Evolutionary conservation across 208 protist genomes (phyloP), one percentile per base, ranked within the genome.

Genomic region (Phytomonas francai): DNA sequence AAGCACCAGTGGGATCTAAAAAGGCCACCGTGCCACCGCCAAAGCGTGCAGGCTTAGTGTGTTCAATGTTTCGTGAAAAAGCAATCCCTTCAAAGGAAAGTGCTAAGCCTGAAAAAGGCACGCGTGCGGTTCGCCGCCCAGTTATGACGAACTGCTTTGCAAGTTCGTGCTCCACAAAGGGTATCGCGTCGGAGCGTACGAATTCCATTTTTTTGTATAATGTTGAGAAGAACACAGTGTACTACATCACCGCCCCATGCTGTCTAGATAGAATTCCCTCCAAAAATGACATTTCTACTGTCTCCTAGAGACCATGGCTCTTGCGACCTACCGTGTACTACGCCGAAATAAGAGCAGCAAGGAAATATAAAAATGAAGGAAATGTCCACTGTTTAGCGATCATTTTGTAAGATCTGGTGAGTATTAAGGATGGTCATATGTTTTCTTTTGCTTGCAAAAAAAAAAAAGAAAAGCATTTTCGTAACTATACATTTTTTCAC

Each of bases 131-230:
- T 45, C 78, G 74, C 22, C 59, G 65, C 8, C 79, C 79, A 22
- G 61, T 88, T 42, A 77, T 78, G 65, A 67, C 56, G 31, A 88
- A 88, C 74, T 65, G 83, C 22, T 88, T 88, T 61, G 76, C 78
- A 51, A 83, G 80, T 56, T 81, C 77, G 8, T 88, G 83, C 73
- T 70, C 68, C 16, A 72, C 78, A 19, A 64, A 62, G n/a, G 76
- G 72, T 31, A 72, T 61, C n/a, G 77, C 65, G 28, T 77, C 72
- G 6, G 72, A 54, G 22, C 31, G 27, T 1, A 7, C 31, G 28
- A 56, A 67, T 16, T 74, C 70, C 12, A 65, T 86, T 36, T 71
- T 82, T 63, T 70, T 85, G 19, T 85, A 86, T 67, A 78, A 61
- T 61, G 75, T 72, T 0, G 76, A 85, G 65, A 82, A 79, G 66